phyloP scores from a whole-genome alignment of 306 rosid species.

The Fragaria ananassa region DNA sequence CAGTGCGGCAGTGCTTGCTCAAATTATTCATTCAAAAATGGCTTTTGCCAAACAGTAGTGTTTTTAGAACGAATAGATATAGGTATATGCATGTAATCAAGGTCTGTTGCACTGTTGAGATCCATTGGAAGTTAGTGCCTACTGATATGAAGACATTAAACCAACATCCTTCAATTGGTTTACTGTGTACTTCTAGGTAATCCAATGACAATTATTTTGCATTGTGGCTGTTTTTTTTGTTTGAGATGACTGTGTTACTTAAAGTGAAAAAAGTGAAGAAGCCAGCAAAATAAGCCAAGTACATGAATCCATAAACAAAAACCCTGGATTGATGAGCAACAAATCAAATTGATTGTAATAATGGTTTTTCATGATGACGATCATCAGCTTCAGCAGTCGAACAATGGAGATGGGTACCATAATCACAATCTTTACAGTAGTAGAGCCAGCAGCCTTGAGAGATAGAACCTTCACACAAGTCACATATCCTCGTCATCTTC shows the following conservation, averaged over 20 bases:
- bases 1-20: not conserved
- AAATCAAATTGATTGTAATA: not conserved
- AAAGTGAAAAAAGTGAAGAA: no score
- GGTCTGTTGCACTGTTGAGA: not conserved
- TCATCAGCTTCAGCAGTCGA: not conserved
- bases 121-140: not conserved
- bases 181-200: not conserved
- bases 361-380: not conserved
- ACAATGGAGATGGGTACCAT: constrained; percentile 15
- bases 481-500: not conserved
- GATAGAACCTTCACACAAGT: not conserved
- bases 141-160: constrained; percentile 27
- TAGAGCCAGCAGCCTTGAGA: constrained; percentile 18
- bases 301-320: not conserved
- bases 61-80: not conserved
- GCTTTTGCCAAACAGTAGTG: not conserved
- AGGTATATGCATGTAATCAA: not conserved
- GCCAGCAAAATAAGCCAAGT: no score
- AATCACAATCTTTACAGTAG: constrained; percentile 19
- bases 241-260: not conserved
- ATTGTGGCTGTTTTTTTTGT: not conserved
- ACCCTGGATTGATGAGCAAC: not conserved
- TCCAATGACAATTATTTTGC: not conserved
- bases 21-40: not conserved
- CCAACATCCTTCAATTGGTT: not conserved